phyloP scores from a whole-genome alignment of 208 protist genomes.

The Crithidia fasciculata region DNA sequence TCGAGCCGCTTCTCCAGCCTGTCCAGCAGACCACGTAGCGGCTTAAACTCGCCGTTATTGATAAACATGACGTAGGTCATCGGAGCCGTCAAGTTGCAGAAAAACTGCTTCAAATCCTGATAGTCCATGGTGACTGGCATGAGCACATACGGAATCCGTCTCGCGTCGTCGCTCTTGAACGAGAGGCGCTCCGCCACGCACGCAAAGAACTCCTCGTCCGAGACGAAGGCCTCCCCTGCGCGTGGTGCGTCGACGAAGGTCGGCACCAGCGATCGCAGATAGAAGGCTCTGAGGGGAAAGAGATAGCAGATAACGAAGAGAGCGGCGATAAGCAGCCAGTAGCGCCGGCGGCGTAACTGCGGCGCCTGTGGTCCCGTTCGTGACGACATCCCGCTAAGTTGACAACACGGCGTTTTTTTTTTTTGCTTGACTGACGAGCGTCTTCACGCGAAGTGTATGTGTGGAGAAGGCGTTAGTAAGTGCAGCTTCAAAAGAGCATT shows the following conservation, averaged over 20 bases:
- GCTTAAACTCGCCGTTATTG: conserved; percentile 36
- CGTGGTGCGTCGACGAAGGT: conserved; percentile 23
- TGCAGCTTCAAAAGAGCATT: too few species aligned
- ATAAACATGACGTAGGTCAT: conserved; percentile 50
- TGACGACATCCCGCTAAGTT: neutral
- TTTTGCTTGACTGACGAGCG: too few species aligned
- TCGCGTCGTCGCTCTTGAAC: conserved; percentile 9
- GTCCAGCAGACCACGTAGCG: conserved; percentile 17
- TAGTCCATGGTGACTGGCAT: conserved; percentile 46
- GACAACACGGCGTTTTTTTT: too few species aligned
- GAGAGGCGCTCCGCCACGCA: conserved; percentile 32
- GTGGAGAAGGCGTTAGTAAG: too few species aligned
- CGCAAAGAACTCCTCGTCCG: conserved; percentile 25
- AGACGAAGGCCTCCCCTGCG: conserved; percentile 22
- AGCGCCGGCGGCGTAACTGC: neutral
- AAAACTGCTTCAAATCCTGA: conserved; percentile 39
- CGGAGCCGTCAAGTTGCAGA: conserved; percentile 39
- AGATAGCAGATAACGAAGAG: conserved; percentile 19
- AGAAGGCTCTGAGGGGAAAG: conserved; percentile 8
- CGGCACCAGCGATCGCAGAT: neutral
- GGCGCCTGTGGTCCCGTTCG: neutral
- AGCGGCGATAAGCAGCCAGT: neutral
- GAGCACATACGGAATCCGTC: conserved; percentile 35
- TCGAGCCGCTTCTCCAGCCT: conserved; percentile 4
- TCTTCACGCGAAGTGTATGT: too few species aligned